These are phyloP conservation scores for Corynascus novoguineensis DNA, from an alignment of 495 filamentous ascomycete genomes.

Conservation along the genomic window DNA sequence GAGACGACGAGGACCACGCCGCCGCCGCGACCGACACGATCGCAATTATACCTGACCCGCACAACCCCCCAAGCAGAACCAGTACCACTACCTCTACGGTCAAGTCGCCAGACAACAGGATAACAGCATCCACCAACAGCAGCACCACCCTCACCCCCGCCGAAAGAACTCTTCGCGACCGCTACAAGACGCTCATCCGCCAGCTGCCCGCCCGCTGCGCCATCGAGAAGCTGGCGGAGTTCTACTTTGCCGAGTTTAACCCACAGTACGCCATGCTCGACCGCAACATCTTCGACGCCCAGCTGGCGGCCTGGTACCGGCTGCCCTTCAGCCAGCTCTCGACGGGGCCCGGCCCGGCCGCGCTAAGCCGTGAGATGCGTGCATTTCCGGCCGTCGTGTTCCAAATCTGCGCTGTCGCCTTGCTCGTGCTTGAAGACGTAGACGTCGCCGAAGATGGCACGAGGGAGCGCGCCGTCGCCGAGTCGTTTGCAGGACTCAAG, in stretches of 20 bases:
- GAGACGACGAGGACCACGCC: slow-evolving; percentile 1
- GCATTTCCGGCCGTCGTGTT: slow-evolving; percentile 55
- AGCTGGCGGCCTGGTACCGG: slow-evolving; percentile 48
- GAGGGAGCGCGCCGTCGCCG: background rate
- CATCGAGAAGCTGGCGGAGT: slow-evolving; percentile 47
- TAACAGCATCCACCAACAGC: no score
- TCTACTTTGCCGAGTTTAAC: slow-evolving; percentile 54
- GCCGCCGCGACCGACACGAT: background rate
- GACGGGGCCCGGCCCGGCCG: background rate
- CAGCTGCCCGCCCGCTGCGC: slow-evolving; percentile 49
- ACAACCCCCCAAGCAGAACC: background rate
- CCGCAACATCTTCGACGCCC: slow-evolving; percentile 43
- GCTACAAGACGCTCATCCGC: slow-evolving; percentile 49
- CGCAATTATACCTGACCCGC: slow-evolving; percentile 4
- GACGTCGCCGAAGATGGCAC: background rate
- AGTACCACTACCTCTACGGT: background rate
- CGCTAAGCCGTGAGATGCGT: slow-evolving; percentile 31
- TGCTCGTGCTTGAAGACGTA: slow-evolving; percentile 48
- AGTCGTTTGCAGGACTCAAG: slow-evolving; percentile 45
- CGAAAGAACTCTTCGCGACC: slow-evolving; percentile 27
- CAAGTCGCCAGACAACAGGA: no score
- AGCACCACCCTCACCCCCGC: background rate
- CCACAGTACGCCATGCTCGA: slow-evolving; percentile 51
- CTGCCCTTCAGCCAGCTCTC: slow-evolving; percentile 41
- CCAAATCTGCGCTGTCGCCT: slow-evolving; percentile 49